phyloP scores from a whole-genome alignment of 2,329 filamentous ascomycete species.

The Hypoxylon sp. region DNA sequence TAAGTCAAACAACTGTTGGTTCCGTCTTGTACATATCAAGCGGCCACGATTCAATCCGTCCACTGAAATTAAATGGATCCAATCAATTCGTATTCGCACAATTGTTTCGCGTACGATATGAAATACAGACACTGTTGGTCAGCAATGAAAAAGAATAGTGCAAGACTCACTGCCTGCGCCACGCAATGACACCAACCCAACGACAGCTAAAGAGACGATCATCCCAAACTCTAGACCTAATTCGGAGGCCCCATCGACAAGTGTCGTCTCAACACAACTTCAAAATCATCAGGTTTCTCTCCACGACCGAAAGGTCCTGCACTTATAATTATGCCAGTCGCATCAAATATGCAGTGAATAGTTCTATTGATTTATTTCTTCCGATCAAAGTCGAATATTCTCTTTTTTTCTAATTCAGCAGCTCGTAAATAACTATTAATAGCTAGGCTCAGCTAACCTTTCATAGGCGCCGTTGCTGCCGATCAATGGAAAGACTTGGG shows the following conservation, averaged over 20 bases:
- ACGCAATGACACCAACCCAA: background rate
- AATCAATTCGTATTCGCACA: conserved; percentile 2
- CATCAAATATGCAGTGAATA: background rate
- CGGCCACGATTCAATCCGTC: background rate
- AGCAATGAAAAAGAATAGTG: background rate
- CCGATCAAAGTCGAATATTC: background rate
- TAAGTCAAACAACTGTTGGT: background rate
- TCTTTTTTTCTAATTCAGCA: conserved; percentile 4
- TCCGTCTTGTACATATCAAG: background rate
- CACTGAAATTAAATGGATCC: background rate
- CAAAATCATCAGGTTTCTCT: conserved; percentile 12
- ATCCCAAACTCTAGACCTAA: background rate
- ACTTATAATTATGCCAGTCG: background rate
- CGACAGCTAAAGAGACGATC: conserved; percentile 1
- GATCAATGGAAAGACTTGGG: conserved; percentile 15
- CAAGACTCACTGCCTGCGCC: conserved; percentile 9
- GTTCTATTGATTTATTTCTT: conserved; percentile 1
- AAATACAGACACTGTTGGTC: conserved; percentile 15
- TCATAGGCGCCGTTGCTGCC: conserved; percentile 3
- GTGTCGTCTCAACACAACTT: background rate
- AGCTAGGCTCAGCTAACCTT: conserved; percentile 19
- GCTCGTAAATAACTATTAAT: conserved; percentile 28
- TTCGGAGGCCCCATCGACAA: conserved; percentile 11
- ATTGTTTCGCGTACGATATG: conserved; percentile 13
- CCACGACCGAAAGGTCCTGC: background rate